These are phyloP conservation scores for Brettanomyces naardenensis DNA, from an alignment of 805 yeast genomes.

Conservation along the genomic window DNA sequence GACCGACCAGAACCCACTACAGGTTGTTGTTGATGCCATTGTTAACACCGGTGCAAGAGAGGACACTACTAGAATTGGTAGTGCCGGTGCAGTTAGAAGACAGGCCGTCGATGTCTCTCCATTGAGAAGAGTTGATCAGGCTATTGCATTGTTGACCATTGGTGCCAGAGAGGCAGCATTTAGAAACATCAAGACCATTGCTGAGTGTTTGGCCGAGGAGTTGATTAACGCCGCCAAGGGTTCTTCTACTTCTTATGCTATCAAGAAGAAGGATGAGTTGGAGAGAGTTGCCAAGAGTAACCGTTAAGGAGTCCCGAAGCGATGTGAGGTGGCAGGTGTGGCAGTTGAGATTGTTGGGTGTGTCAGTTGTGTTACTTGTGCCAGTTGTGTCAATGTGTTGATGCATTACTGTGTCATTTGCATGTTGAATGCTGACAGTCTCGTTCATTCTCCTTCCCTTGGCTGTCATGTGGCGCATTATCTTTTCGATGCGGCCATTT, in stretches of 20 bases:
- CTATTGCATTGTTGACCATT: constrained; percentile 93
- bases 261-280: constrained; percentile 99
- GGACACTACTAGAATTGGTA: constrained; percentile 99
- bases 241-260: constrained; percentile 99
- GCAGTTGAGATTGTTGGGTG: no score
- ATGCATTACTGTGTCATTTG: not conserved
- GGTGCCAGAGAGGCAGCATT: constrained; percentile 99
- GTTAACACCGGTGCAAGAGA: constrained; percentile 99
- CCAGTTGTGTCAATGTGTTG: constrained; percentile 1
- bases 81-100: constrained; percentile 99
- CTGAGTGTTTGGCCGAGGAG: constrained; percentile 99
- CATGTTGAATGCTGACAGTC: no score
- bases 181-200: constrained; percentile 99
- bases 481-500: no score
- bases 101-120: constrained; percentile 99
- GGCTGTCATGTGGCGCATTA: no score
- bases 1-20: constrained; percentile 99
- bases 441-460: no score
- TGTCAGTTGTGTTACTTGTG: no score
- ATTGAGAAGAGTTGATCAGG: constrained; percentile 99
- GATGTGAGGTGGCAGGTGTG: no score
- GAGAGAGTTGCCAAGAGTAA: constrained; percentile 99
- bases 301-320: constrained; percentile 87
- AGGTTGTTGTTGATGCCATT: constrained; percentile 97
- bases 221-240: constrained; percentile 99